Conservation (phyloP, 2,329 filamentous ascomycete genomes). For the Diplodia intermedia region DNA sequence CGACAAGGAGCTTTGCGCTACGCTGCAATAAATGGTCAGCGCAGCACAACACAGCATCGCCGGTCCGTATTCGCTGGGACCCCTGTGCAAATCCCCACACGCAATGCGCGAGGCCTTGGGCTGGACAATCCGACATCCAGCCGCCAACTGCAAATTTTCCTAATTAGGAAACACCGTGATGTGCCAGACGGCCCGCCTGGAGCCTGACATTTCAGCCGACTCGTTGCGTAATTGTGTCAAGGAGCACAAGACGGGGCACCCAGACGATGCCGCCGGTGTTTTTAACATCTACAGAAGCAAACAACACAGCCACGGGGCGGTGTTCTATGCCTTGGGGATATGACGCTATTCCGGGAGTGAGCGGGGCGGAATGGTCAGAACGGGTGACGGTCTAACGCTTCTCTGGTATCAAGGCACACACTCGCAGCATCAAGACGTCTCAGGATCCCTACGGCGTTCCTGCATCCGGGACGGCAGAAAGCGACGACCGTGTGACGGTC, state of each 20-base stretch:
- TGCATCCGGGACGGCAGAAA: slow-evolving; percentile 15
- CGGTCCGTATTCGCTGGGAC: slow-evolving; percentile 11
- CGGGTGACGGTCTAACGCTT: neutral
- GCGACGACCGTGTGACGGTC: slow-evolving; percentile 5
- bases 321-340: neutral
- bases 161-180: slow-evolving; percentile 7
- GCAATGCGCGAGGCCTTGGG: neutral
- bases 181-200: slow-evolving; percentile 2
- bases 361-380: slow-evolving; percentile 14
- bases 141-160: slow-evolving; percentile 17
- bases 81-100: slow-evolving; percentile 28
- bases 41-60: slow-evolving; percentile 13
- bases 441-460: slow-evolving; percentile 6
- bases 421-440: neutral
- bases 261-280: neutral
- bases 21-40: slow-evolving; percentile 9
- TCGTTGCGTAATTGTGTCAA: neutral
- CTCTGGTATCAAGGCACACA: neutral
- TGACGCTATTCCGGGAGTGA: slow-evolving; percentile 11
- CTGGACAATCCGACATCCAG: slow-evolving; percentile 4
- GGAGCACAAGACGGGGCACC: slow-evolving; percentile 5
- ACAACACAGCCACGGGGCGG: slow-evolving; percentile 5
- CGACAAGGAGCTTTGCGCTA: neutral
- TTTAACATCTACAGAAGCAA: neutral
- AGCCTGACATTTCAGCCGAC: neutral